Base-by-base conservation (phyloP, 352 stramenopile genomes). In the Globisporangium solare region DNA sequence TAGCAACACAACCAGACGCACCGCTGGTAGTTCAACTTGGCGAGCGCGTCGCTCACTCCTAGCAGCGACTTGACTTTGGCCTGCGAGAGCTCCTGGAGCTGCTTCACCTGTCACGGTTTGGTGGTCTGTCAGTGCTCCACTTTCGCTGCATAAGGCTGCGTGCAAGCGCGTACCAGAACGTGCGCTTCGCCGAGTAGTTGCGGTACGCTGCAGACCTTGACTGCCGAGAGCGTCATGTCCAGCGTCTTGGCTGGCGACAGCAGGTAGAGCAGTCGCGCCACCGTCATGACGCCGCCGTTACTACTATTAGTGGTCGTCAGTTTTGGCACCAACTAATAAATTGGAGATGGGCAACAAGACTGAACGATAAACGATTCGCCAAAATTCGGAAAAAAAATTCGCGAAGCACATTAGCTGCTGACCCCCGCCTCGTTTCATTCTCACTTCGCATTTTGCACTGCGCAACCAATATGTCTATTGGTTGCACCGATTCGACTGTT, bases 241-340 rank as follows among this genome's bases (percentile, higher is more conserved):
- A 97, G 67, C 31, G 86, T 96, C 78, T 97, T 97, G 31, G 89
- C 88, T 15, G 89, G 89, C 32, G 89, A 97, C 43, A 97, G 71
- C 64, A 97, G 65, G 27, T 86, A 90, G 40, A 94, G 56, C 15
- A 96, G 57, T 6, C 75, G 73, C 18, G 68, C 63, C 18, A 67
- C 63, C 15, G 46, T 53, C 51, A 53, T 71, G 18, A 41, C 47
- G 27, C 27, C 7, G 1, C 27, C 27, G n/a, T n/a, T 6, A 35
- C 5, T 35, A 10, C 27, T 35, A 10, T 35, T 6, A 6, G 27
- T n/a, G n/a, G n/a, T n/a, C n/a, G n/a, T n/a, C n/a, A n/a, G n/a
- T n/a, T n/a, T n/a, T n/a, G n/a, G n/a, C n/a, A n/a, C n/a, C n/a
- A n/a, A n/a, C n/a, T n/a, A n/a, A n/a, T n/a, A n/a, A n/a, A n/a